A percentile compares a stretch with the other conserved stretches of the same genome.
phyloP scores from a whole-genome alignment of 805 yeast species.

The Candida tallmaniae region DNA sequence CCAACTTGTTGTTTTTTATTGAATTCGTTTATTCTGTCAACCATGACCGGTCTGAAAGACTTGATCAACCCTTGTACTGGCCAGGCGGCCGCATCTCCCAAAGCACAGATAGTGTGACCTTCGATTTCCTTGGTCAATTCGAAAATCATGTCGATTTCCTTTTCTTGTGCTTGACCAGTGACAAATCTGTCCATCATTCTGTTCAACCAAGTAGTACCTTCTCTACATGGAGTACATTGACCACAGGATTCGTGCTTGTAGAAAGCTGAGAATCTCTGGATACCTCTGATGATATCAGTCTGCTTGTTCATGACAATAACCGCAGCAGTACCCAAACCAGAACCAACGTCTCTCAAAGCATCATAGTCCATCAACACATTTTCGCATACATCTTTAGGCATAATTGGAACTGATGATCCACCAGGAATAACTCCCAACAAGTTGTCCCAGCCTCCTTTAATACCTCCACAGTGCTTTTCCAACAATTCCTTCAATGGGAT shows the following conservation, averaged over 20 bases:
- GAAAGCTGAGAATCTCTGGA: slow-evolving; percentile 78
- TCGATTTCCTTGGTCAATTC: slow-evolving; percentile 85
- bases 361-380: slow-evolving; percentile 82
- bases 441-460: slow-evolving; percentile 91
- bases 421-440: slow-evolving; percentile 85
- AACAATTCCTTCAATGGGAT: slow-evolving; percentile 77
- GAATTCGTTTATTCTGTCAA: slow-evolving; percentile 67
- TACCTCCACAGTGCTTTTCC: slow-evolving; percentile 88
- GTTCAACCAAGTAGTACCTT: slow-evolving; percentile 83
- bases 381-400: slow-evolving; percentile 64
- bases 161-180: slow-evolving; percentile 72
- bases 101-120: slow-evolving; percentile 89
- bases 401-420: slow-evolving; percentile 81
- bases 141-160: slow-evolving; percentile 79
- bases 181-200: slow-evolving; percentile 82
- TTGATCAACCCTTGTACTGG: slow-evolving; percentile 86
- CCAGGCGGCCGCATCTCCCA: slow-evolving; percentile 94
- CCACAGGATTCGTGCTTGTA: slow-evolving; percentile 93
- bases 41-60: slow-evolving; percentile 79
- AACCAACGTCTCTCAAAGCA: slow-evolving; percentile 77
- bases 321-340: slow-evolving; percentile 90
- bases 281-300: slow-evolving; percentile 80
- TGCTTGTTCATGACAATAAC: slow-evolving; percentile 87
- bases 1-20: slow-evolving; percentile 46
- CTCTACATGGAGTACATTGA: slow-evolving; percentile 93